phyloP scores from a whole-genome alignment of 345 rosid species.

The Murraya paniculata region DNA sequence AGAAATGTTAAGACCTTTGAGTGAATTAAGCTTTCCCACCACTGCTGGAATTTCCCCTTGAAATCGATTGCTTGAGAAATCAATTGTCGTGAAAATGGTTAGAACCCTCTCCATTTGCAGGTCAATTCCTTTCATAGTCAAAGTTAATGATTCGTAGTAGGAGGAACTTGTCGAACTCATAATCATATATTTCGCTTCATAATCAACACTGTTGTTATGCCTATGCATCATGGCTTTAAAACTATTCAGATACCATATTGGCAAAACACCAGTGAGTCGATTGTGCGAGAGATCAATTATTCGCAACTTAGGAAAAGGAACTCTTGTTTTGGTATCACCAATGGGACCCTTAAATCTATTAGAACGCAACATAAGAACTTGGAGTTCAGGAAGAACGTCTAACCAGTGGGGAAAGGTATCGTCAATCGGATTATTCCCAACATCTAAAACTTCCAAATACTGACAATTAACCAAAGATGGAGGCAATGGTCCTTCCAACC shows the following conservation, averaged over 20 bases:
- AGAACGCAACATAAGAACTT: conserved; percentile 11
- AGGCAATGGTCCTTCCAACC: no score
- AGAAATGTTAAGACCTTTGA: no score
- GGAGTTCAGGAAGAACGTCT: conserved; percentile 8
- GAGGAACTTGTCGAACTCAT: not conserved
- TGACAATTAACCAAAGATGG: no score
- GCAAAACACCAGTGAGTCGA: not conserved
- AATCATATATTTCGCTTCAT: not conserved
- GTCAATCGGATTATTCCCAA: not conserved
- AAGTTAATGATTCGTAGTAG: not conserved
- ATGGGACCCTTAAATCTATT: conserved; percentile 17
- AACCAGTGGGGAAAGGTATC: conserved; percentile 26
- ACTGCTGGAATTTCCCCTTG: no score
- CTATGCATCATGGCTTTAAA: not conserved
- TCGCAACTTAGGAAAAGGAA: not conserved
- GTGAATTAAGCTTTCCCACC: not conserved
- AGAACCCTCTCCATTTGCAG: not conserved
- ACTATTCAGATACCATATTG: not conserved
- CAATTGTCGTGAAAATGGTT: not conserved
- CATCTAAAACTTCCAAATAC: no score
- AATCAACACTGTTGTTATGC: not conserved
- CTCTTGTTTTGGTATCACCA: no score
- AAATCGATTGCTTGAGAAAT: not conserved
- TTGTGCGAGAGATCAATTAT: not conserved
- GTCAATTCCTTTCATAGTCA: not conserved